A percentile compares a stretch with the other conserved stretches of the same genome.
Evolutionary conservation across 345 rosid species (phyloP).

Genomic region (Carallia brachiata): DNA sequence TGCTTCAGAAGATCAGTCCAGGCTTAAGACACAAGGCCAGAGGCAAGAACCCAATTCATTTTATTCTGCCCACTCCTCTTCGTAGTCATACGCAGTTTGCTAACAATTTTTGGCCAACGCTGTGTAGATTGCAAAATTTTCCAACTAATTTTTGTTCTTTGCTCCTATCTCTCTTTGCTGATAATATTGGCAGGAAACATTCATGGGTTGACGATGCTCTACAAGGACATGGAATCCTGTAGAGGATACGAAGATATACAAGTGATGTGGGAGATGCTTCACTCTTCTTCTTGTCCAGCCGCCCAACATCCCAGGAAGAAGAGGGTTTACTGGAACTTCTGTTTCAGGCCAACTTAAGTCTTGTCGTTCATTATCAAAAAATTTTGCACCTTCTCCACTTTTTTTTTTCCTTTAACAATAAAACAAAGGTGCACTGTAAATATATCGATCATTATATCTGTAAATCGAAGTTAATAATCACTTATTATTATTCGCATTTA

Average conservation of each 20-base stretch:
- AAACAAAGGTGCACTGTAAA: no score
- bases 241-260: conserved; percentile 53
- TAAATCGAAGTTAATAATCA: no score
- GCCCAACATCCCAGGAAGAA: conserved; percentile 11
- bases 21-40: conserved; percentile 32
- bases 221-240: conserved; percentile 63
- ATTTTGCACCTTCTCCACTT: not conserved
- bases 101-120: not conserved
- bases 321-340: conserved; percentile 26
- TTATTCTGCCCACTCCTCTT: not conserved
- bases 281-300: conserved; percentile 30
- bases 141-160: not conserved
- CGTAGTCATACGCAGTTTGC: not conserved
- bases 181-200: conserved; percentile 31
- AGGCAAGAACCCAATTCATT: conserved; percentile 31
- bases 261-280: conserved; percentile 68
- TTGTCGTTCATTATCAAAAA: not conserved
- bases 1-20: conserved; percentile 38
- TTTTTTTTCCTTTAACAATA: no score
- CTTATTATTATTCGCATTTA: no score
- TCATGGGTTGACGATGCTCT: conserved; percentile 38
- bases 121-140: no score
- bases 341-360: conserved; percentile 32
- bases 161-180: not conserved
- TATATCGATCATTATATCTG: no score